Evolutionary conservation across 257 asterid species (phyloP).

Genomic region (Solanum dulcamara): DNA sequence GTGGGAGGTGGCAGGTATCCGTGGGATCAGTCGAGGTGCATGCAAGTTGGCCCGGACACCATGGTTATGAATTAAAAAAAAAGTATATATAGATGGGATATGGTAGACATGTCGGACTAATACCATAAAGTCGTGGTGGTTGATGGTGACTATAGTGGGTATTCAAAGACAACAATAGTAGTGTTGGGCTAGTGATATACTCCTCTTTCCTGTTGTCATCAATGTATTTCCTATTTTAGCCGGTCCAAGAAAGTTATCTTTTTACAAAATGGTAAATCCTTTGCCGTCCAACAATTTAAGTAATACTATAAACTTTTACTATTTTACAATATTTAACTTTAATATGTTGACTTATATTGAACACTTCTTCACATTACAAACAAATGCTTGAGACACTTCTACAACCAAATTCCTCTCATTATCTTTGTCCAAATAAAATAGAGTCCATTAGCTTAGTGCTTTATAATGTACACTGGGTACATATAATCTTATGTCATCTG

Average conservation of each 20-base stretch:
- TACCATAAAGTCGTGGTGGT: not conserved
- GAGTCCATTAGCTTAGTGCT: not conserved
- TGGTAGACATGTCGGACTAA: not conserved
- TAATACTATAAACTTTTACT: not conserved
- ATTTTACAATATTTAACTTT: not conserved
- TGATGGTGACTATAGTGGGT: not conserved
- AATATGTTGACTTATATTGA: not conserved
- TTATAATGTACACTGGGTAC: not conserved
- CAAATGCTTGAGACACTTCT: not conserved
- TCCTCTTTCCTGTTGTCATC: not conserved
- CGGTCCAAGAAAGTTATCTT: not conserved
- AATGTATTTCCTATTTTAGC: not conserved
- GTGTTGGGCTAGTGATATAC: not conserved
- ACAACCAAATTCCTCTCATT: not conserved
- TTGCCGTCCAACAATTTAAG: not conserved
- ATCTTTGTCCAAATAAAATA: not conserved
- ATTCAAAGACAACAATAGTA: not conserved
- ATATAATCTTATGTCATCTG: not conserved
- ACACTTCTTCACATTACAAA: not conserved
- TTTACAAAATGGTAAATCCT: not conserved
- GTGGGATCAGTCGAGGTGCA: not conserved
- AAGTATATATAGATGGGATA: no score
- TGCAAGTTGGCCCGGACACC: not conserved
- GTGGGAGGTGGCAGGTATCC: not conserved
- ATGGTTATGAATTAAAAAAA: no score